Base-by-base conservation (phyloP, 495 filamentous ascomycete species). In the Pyrenula massariospora region DNA sequence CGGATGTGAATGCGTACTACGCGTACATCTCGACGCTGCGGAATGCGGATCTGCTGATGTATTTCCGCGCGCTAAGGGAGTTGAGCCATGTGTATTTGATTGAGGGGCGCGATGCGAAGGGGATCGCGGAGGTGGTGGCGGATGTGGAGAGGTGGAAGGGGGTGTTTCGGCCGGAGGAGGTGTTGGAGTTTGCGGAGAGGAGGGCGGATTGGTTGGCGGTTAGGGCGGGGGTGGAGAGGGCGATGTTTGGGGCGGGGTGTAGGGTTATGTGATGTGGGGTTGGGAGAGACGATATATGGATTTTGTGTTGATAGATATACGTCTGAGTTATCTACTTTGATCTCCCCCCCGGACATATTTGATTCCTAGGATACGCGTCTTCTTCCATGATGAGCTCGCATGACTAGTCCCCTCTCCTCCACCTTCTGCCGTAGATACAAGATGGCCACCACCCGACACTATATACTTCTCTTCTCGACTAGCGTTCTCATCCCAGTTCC, bases 201-300 rank as follows among this genome's bases (percentile, higher is more conserved):
- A 75, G 94, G 57, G 91, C 90, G 60, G 94, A 99, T 69, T 99
- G 94, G 94, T 94, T 86, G 65, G 76, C 80, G 55, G 87, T 99
- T 2, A 86, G 85, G 72, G 79, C 78, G 57, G 82, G 89, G 55
- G 91, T 99, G 21, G 94, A 99, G 77, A 84, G 87, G 71, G 91
- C 89, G 22, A 95, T 97, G 94, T 97, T 96, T 76, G 94, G 94
- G 51, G 77, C 93, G 71, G 94, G 95, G 51, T 98, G 93, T 66
- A 68, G 61, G 48, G 66, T 92, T 52, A 96, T 97, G 91, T 96
- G 31, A 42, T n/a, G n/a, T n/a, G n/a, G n/a, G n/a, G n/a, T n/a
- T n/a, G n/a, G n/a, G n/a, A n/a, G n/a, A n/a, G n/a, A n/a, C n/a
- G n/a, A n/a, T n/a, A n/a, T n/a, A n/a, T n/a, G n/a, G n/a, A n/a